phyloP scores from a whole-genome alignment of 768 basidiomycete genomes.

The Boletus pseudo-olivaceus region DNA sequence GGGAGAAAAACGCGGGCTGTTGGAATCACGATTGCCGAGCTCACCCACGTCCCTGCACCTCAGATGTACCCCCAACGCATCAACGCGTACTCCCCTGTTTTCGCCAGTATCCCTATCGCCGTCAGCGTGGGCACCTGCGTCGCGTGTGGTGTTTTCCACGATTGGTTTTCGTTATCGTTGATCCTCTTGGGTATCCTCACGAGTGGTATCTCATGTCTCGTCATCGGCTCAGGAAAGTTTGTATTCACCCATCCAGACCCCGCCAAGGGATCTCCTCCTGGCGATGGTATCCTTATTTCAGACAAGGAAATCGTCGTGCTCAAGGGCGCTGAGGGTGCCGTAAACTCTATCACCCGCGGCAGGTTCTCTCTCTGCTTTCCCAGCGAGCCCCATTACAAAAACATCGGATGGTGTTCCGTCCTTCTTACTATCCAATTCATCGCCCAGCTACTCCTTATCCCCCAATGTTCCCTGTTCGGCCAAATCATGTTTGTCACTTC shows the following conservation, averaged over 20 bases:
- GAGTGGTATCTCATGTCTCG: constrained; percentile 30
- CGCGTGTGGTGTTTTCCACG: constrained; percentile 26
- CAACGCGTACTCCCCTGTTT: constrained; percentile 16
- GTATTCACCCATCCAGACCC: constrained; percentile 26
- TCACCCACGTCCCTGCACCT: constrained; percentile 20
- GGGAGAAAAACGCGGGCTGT: constrained; percentile 25
- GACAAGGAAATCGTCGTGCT: constrained; percentile 28
- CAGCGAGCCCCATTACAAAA: constrained; percentile 24
- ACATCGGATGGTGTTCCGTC: constrained; percentile 31
- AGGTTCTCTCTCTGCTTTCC: constrained; percentile 27
- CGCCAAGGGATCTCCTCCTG: constrained; percentile 24
- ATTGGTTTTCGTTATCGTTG: constrained; percentile 35
- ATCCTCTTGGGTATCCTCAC: constrained; percentile 34
- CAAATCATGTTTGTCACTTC: constrained; percentile 35
- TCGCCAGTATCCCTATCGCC: constrained; percentile 32
- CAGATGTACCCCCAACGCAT: constrained; percentile 19
- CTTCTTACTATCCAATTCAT: constrained; percentile 34
- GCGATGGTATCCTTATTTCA: constrained; percentile 29
- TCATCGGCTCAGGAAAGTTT: constrained; percentile 33
- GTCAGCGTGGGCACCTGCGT: constrained; percentile 28
- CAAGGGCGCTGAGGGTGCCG: constrained; percentile 28
- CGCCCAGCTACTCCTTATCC: constrained; percentile 33
- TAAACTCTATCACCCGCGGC: constrained; percentile 32
- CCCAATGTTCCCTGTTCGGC: constrained; percentile 32
- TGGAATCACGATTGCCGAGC: constrained; percentile 28